A percentile compares a stretch with the other conserved stretches of the same genome.
These are phyloP conservation scores for Cercospora janseana DNA, from an alignment of 2,329 filamentous ascomycete genomes.

Conservation along the genomic window DNA sequence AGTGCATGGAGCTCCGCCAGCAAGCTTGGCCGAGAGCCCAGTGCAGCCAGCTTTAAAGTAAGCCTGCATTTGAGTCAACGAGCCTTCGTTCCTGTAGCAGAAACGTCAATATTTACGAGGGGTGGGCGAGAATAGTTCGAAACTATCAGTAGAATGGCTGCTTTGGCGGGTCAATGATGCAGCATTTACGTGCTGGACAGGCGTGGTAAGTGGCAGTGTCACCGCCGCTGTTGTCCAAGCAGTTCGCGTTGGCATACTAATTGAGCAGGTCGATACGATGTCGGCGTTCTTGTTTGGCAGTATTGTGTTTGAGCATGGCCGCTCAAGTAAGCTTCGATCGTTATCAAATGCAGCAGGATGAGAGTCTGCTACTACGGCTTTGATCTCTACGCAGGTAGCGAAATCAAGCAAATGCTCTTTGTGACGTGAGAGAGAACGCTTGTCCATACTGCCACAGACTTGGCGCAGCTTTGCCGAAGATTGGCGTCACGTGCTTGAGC, in stretches of 20 bases:
- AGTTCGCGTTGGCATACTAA: slow-evolving; percentile 8
- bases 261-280: slow-evolving; percentile 10
- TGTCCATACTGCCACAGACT: neutral
- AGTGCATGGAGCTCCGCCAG: slow-evolving; percentile 4
- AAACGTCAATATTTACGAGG: no score
- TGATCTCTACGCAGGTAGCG: no score
- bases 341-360: no score
- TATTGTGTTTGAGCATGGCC: no score
- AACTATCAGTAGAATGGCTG: slow-evolving; percentile 10
- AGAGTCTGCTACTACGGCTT: no score
- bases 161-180: slow-evolving; percentile 8
- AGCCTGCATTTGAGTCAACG: slow-evolving; percentile 8
- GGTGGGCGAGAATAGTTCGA: no score
- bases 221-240: slow-evolving; percentile 12
- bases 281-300: no score
- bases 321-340: no score
- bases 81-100: neutral
- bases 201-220: slow-evolving; percentile 14
- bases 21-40: slow-evolving; percentile 5
- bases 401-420: no score
- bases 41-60: slow-evolving; percentile 13
- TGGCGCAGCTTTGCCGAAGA: neutral
- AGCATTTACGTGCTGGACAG: slow-evolving; percentile 9
- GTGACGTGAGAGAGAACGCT: no score
- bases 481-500: neutral